These are phyloP conservation scores for Blastomyces gilchristii DNA, from an alignment of 2,329 filamentous ascomycete genomes.

Conservation along the genomic window DNA sequence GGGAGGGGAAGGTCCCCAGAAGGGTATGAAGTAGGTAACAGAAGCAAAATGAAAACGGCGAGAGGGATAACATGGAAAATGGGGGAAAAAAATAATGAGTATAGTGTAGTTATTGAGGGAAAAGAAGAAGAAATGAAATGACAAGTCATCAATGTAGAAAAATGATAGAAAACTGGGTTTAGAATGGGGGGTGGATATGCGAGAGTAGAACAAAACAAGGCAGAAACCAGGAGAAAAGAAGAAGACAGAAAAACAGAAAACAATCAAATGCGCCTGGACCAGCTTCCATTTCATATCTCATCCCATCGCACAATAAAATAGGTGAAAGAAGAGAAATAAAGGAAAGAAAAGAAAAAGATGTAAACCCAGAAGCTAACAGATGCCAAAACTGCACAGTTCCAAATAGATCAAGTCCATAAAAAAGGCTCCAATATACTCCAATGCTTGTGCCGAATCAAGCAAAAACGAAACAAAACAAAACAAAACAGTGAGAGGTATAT, in stretches of 20 bases:
- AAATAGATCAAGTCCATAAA: background rate
- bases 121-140: background rate
- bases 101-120: background rate
- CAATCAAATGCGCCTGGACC: background rate
- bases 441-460: background rate
- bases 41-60: background rate
- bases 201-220: no score
- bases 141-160: background rate
- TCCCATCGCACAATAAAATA: conserved; percentile 1
- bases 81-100: background rate
- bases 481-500: background rate
- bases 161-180: background rate
- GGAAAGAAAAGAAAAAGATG: background rate
- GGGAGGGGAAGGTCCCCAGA: background rate
- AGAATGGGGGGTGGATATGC: background rate
- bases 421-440: background rate
- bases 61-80: background rate
- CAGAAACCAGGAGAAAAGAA: background rate
- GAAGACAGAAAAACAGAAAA: background rate
- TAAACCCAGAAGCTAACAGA: background rate
- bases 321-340: no score
- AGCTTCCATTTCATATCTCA: background rate
- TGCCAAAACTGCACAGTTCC: background rate
- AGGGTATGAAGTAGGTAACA: background rate
- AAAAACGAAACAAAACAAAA: background rate